A percentile compares a stretch with the other conserved stretches of the same genome.
These are phyloP conservation scores for Pythium biforme DNA, from an alignment of 352 stramenopile species.

Conservation along the genomic window DNA sequence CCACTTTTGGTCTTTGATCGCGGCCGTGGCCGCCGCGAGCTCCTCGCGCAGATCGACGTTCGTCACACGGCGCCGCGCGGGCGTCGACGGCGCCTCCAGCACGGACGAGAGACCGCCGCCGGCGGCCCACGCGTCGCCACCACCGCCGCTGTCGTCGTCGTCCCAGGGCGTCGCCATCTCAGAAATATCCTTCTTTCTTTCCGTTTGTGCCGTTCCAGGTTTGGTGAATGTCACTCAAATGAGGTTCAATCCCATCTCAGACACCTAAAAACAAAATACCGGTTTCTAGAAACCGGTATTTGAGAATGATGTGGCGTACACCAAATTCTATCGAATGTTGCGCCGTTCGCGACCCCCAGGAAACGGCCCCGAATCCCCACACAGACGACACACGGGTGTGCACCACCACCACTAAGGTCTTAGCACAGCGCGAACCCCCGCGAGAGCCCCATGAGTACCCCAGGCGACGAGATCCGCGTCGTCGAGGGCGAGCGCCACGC, in stretches of 20 bases:
- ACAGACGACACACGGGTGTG: too few relatives aligned
- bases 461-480: constrained; percentile 33
- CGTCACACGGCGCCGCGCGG: constrained; percentile 30
- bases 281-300: constrained; percentile 6
- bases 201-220: neutral
- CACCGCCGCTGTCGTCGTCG: neutral
- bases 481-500: constrained; percentile 51
- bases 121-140: neutral
- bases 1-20: constrained; percentile 68
- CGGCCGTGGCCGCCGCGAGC: constrained; percentile 43
- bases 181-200: constrained; percentile 23
- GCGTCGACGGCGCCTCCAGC: constrained; percentile 18
- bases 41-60: constrained; percentile 63
- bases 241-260: constrained; percentile 8
- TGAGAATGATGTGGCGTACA: constrained; percentile 15
- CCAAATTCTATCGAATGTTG: constrained; percentile 31
- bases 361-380: neutral
- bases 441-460: constrained; percentile 8
- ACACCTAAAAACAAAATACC: neutral
- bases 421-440: too few relatives aligned
- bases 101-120: constrained; percentile 17
- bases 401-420: too few relatives aligned
- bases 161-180: neutral
- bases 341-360: neutral
- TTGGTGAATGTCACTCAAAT: constrained; percentile 13